Evolutionary conservation across 2,329 filamentous ascomycete species (phyloP).

Genomic region (Beauveria scarabaeidicola): DNA sequence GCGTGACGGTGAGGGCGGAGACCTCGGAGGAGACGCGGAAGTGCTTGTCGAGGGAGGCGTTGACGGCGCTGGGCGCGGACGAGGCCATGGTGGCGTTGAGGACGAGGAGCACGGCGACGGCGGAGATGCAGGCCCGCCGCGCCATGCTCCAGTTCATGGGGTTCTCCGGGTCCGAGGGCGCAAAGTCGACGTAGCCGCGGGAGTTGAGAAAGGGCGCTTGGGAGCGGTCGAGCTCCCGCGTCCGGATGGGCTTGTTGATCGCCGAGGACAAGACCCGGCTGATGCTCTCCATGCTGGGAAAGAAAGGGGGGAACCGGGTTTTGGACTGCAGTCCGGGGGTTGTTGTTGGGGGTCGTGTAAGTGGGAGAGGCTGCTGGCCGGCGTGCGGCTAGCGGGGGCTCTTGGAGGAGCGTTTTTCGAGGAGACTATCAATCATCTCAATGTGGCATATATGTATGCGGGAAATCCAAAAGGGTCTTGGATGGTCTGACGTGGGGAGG

Average conservation of each 20-base stretch:
- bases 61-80: constrained; percentile 17
- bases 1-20: constrained; percentile 41
- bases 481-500: not conserved
- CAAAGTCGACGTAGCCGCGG: constrained; percentile 43
- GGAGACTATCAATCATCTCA: not conserved
- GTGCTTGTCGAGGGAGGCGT: constrained; percentile 28
- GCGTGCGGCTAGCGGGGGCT: too few relatives aligned
- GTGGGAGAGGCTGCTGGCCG: too few relatives aligned
- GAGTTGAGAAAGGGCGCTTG: constrained; percentile 36
- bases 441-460: not conserved
- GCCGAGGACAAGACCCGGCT: constrained; percentile 39
- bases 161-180: constrained; percentile 41
- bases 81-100: constrained; percentile 46
- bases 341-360: not conserved
- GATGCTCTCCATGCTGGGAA: constrained; percentile 31
- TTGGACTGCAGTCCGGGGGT: not conserved
- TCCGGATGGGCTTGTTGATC: constrained; percentile 44
- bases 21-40: constrained; percentile 40
- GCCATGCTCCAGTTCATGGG: constrained; percentile 37
- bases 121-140: constrained; percentile 34
- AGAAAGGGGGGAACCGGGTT: too few relatives aligned
- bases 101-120: constrained; percentile 36
- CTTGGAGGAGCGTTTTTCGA: too few relatives aligned
- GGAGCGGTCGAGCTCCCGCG: constrained; percentile 20
- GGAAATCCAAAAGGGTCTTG: not conserved